A percentile compares a stretch with the other conserved stretches of the same genome.
phyloP scores from a whole-genome alignment of 495 filamentous ascomycete genomes.

The Sporormia fimetaria region DNA sequence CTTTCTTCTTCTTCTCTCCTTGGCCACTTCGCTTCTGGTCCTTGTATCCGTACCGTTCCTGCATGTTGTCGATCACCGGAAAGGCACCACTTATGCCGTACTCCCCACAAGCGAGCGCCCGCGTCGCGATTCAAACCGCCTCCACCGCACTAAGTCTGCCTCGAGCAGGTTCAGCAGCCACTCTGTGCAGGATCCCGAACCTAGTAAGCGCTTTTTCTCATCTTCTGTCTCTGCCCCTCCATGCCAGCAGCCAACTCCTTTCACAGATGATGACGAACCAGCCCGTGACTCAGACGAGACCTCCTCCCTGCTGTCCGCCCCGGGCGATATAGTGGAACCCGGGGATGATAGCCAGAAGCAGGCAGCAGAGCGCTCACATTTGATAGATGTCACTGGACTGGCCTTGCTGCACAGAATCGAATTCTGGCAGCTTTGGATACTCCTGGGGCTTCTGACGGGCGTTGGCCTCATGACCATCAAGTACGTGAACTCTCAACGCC shows the following conservation, averaged over 20 bases:
- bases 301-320: conserved; percentile 67
- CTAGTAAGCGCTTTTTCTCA: conserved; percentile 20
- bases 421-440: conserved; percentile 80
- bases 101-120: conserved; percentile 43
- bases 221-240: conserved; percentile 5
- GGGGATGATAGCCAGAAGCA: conserved; percentile 37
- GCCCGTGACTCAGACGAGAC: conserved; percentile 52
- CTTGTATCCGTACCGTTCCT: conserved; percentile 73
- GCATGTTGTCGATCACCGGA: conserved; percentile 52
- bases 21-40: conserved; percentile 65
- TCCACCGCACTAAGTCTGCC: conserved; percentile 53
- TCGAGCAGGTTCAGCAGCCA: conserved; percentile 28
- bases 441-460: conserved; percentile 81
- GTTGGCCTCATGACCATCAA: conserved; percentile 99
- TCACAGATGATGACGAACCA: conserved; percentile 17
- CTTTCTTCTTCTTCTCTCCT: conserved; percentile 68
- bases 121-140: conserved; percentile 43
- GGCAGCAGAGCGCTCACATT: conserved; percentile 51
- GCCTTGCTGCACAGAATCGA: conserved; percentile 62
- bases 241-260: conserved; percentile 21
- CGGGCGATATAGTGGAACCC: conserved; percentile 33
- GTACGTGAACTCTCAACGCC: conserved; percentile 43
- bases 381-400: conserved; percentile 82
- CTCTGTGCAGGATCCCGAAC: conserved; percentile 9
- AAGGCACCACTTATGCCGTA: conserved; percentile 45